phyloP scores from a whole-genome alignment of 2,329 filamentous ascomycete genomes.

The Monilinia vaccinii-corymbosi region DNA sequence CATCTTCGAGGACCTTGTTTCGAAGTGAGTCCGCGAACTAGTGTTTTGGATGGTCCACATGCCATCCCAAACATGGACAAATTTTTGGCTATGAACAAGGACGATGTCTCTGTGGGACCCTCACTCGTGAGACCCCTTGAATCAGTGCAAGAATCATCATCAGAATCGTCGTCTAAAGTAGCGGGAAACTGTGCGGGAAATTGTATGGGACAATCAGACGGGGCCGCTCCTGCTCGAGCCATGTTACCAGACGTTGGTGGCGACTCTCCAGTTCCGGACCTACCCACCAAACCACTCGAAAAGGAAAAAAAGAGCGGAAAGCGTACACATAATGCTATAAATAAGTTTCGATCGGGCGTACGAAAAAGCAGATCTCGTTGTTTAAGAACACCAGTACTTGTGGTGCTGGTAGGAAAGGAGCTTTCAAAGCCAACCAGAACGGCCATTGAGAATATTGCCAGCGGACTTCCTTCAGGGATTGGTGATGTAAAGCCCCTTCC shows the following conservation, averaged over 20 bases:
- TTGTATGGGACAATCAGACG: slow-evolving; percentile 3
- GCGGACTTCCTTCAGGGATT: slow-evolving; percentile 1
- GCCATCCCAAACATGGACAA: neutral
- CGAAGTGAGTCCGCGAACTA: slow-evolving; percentile 7
- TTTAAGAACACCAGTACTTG: slow-evolving; percentile 13
- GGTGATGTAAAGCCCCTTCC: neutral
- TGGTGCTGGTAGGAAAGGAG: slow-evolving; percentile 12
- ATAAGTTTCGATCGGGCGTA: slow-evolving; percentile 6
- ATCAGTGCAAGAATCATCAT: neutral
- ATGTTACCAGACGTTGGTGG: neutral
- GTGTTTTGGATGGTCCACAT: neutral
- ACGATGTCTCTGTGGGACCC: neutral
- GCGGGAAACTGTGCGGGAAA: neutral
- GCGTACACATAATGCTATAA: slow-evolving; percentile 1
- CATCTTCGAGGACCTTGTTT: slow-evolving; percentile 3
- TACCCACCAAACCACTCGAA: neutral
- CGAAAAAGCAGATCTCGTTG: slow-evolving; percentile 4
- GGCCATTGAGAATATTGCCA: slow-evolving; percentile 6
- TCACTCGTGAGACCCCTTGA: neutral
- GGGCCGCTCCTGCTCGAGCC: neutral
- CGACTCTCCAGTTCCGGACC: neutral
- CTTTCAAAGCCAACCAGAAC: slow-evolving; percentile 12
- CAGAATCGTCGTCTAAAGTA: neutral
- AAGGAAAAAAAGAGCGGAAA: neutral
- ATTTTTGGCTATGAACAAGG: slow-evolving; percentile 1